phyloP scores from a whole-genome alignment of 2,329 filamentous ascomycete genomes.

The Colletotrichum truncatum region DNA sequence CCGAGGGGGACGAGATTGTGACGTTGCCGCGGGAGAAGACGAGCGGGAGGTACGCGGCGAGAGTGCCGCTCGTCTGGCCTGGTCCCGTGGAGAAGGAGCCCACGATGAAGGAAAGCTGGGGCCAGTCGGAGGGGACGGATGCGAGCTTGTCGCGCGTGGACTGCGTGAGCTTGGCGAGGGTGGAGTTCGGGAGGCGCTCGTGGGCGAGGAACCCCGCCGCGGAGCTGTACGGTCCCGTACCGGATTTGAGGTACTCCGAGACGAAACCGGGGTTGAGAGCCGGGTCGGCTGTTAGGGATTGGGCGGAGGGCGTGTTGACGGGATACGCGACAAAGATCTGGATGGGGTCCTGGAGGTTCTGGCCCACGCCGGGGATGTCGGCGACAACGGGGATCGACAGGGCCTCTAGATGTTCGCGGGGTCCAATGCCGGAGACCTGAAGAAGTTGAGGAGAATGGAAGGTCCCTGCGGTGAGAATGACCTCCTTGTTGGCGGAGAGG shows the following conservation, averaged over 20 bases:
- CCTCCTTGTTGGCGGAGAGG: slow-evolving; percentile 62
- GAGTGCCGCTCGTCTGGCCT: slow-evolving; percentile 29
- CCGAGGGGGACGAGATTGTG: slow-evolving; percentile 46
- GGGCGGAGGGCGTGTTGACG: slow-evolving; percentile 10
- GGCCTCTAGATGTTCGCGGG: slow-evolving; percentile 46
- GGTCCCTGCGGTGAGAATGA: slow-evolving; percentile 81
- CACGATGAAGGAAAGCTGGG: slow-evolving; percentile 12
- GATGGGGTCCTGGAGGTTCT: slow-evolving; percentile 83
- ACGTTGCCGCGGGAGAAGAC: slow-evolving; percentile 52
- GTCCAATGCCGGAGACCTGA: slow-evolving; percentile 63
- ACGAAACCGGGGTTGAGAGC: background rate
- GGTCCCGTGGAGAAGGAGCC: slow-evolving; percentile 9
- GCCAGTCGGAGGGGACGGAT: slow-evolving; percentile 13
- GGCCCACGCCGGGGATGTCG: slow-evolving; percentile 76
- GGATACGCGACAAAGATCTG: slow-evolving; percentile 47
- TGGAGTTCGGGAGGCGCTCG: slow-evolving; percentile 18
- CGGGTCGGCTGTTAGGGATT: slow-evolving; percentile 17
- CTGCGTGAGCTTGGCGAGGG: slow-evolving; percentile 9
- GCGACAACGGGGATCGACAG: slow-evolving; percentile 53
- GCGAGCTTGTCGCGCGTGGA: background rate
- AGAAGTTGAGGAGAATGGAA: slow-evolving; percentile 80
- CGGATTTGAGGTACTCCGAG: slow-evolving; percentile 15
- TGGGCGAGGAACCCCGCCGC: slow-evolving; percentile 21
- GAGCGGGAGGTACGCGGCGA: slow-evolving; percentile 45
- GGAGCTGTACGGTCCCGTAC: slow-evolving; percentile 19